These are phyloP conservation scores for Aspergillus felis DNA, from an alignment of 2,329 filamentous ascomycete species.

Conservation along the genomic window DNA sequence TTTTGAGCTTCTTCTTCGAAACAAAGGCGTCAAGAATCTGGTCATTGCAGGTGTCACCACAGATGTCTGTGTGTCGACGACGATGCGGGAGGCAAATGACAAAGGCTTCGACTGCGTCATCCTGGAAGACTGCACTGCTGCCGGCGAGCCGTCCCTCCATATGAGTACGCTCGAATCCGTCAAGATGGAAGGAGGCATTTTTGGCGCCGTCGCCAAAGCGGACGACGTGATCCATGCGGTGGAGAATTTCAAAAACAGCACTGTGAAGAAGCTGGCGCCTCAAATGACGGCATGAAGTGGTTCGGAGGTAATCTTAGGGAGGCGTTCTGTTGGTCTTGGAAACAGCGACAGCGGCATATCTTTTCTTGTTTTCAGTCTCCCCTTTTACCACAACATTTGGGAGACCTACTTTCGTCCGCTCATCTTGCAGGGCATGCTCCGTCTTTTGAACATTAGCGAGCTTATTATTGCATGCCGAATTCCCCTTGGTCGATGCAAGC, in stretches of 20 bases:
- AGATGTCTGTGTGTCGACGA: conserved; percentile 54
- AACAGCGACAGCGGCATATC: background rate
- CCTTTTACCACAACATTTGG: background rate
- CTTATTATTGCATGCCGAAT: background rate
- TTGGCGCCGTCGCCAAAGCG: conserved; percentile 37
- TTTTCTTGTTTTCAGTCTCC: background rate
- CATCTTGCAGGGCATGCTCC: background rate
- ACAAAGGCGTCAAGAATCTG: conserved; percentile 51
- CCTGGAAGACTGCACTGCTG: conserved; percentile 48
- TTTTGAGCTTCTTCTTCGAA: conserved; percentile 49
- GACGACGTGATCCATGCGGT: conserved; percentile 40
- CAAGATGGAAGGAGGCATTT: conserved; percentile 47
- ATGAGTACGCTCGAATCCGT: conserved; percentile 41
- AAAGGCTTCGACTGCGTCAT: conserved; percentile 53
- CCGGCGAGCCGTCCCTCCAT: conserved; percentile 41
- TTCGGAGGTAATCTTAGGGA: conserved; percentile 2
- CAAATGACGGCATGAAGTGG: conserved; percentile 29
- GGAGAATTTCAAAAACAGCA: conserved; percentile 39
- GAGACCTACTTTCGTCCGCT: background rate
- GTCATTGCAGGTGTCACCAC: conserved; percentile 54
- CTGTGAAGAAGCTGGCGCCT: conserved; percentile 42
- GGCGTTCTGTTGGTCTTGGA: conserved; percentile 5
- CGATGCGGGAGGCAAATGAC: conserved; percentile 55
- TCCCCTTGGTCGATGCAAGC: background rate
- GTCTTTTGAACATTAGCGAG: background rate